phyloP scores from a whole-genome alignment of 139 green algal genomes.

The Pleodorina starrii region DNA sequence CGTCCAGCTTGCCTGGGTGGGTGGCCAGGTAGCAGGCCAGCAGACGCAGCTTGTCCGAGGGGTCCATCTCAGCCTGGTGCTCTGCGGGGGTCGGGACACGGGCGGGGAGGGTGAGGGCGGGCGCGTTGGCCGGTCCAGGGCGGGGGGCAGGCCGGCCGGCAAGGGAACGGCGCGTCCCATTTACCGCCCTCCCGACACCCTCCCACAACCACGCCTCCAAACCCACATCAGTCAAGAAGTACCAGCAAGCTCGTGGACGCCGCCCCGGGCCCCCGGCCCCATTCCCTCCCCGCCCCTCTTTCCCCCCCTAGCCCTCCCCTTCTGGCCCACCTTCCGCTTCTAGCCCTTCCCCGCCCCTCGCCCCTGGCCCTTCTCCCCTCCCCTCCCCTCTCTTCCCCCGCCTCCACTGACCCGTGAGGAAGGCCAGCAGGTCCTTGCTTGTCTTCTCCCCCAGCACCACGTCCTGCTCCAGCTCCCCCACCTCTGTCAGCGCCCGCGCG shows the following conservation, averaged over 20 bases:
- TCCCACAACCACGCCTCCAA: too few relatives aligned
- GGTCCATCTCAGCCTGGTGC: slow-evolving; percentile 43
- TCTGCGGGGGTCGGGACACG: slow-evolving; percentile 41
- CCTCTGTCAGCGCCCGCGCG: slow-evolving; percentile 74
- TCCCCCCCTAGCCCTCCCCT: too few relatives aligned
- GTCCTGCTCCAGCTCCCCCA: slow-evolving; percentile 97
- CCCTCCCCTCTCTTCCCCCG: not conserved
- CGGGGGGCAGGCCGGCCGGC: too few relatives aligned
- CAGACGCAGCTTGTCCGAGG: slow-evolving; percentile 82
- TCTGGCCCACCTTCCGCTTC: too few relatives aligned
- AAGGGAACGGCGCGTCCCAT: too few relatives aligned
- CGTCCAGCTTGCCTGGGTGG: slow-evolving; percentile 96
- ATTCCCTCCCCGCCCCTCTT: too few relatives aligned
- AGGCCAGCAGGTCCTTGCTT: slow-evolving; percentile 91
- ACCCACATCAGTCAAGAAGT: not conserved
- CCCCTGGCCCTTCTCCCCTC: not conserved
- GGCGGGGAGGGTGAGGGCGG: too few relatives aligned
- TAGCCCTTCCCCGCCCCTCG: too few relatives aligned
- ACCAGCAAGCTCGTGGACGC: too few relatives aligned
- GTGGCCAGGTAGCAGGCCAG: slow-evolving; percentile 95
- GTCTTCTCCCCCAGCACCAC: slow-evolving; percentile 95
- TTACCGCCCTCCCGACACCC: too few relatives aligned
- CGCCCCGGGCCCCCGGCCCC: too few relatives aligned
- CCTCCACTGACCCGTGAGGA: slow-evolving; percentile 63
- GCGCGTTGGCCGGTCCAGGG: too few relatives aligned